These are phyloP conservation scores for Clavariopsis aquatica DNA, from an alignment of 495 filamentous ascomycete species.

Conservation along the genomic window DNA sequence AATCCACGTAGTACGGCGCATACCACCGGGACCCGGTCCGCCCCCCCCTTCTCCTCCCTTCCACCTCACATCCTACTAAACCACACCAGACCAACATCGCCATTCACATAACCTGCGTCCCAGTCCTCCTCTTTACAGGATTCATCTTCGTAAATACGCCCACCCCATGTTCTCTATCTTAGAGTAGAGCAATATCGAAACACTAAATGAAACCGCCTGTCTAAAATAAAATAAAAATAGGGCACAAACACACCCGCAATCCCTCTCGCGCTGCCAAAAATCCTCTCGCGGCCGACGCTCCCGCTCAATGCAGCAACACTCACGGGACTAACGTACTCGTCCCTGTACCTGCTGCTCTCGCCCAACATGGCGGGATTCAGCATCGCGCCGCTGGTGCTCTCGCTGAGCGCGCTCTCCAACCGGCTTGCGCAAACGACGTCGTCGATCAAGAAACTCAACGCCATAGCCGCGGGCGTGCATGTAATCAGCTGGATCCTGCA, in stretches of 20 bases:
- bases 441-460: too few species aligned
- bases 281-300: conserved; percentile 15
- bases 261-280: neutral
- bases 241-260: conserved; percentile 23
- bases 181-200: too few species aligned
- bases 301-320: conserved; percentile 29
- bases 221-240: too few species aligned
- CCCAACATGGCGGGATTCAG: conserved; percentile 19
- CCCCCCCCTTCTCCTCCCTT: neutral
- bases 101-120: conserved; percentile 27
- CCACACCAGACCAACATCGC: conserved; percentile 16
- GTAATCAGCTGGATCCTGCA: conserved; percentile 19
- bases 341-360: conserved; percentile 27
- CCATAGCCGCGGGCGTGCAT: conserved; percentile 11
- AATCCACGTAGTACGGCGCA: conserved; percentile 24
- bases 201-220: too few species aligned
- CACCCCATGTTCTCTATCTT: neutral
- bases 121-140: conserved; percentile 10
- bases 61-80: neutral
- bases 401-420: conserved; percentile 8
- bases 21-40: conserved; percentile 27
- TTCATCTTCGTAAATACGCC: conserved; percentile 29
- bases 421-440: conserved; percentile 4
- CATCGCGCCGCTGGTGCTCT: conserved; percentile 19
- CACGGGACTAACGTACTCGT: conserved; percentile 15